Conservation (phyloP, 2,329 filamentous ascomycete genomes). For the Alternaria infectoria region DNA sequence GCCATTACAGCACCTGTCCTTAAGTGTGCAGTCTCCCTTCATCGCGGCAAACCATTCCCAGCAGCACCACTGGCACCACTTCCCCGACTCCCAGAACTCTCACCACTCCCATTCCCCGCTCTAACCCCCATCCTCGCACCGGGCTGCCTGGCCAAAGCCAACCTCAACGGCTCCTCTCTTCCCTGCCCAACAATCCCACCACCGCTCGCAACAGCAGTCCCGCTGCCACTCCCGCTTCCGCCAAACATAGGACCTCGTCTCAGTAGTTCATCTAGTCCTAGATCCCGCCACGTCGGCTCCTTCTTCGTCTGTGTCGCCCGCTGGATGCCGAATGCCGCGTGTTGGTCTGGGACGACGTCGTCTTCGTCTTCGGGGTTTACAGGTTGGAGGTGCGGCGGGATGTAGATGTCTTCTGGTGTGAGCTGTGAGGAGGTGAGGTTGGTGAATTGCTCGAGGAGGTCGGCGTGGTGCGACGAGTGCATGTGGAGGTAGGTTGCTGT, state of each 20-base stretch:
- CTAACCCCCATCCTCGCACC: conserved; percentile 28
- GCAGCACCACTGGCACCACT: conserved; percentile 16
- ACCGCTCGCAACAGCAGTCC: conserved; percentile 11
- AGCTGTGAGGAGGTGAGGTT: conserved; percentile 41
- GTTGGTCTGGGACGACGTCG: conserved; percentile 86
- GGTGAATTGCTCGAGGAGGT: conserved; percentile 72
- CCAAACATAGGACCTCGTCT: conserved; percentile 60
- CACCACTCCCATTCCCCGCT: conserved; percentile 8
- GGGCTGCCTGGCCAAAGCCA: conserved; percentile 42
- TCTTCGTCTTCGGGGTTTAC: conserved; percentile 89
- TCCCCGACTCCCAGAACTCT: conserved; percentile 17
- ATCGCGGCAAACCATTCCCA: conserved; percentile 45
- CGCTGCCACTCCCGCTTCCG: conserved; percentile 15
- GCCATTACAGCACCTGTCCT: accelerated
- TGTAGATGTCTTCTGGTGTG: conserved; percentile 74
- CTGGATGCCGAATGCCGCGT: conserved; percentile 85
- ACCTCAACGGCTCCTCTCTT: conserved; percentile 34
- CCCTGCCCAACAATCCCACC: conserved; percentile 9
- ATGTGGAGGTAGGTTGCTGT: conserved; percentile 78
- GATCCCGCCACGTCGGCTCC: conserved; percentile 79
- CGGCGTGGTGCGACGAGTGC: conserved; percentile 72
- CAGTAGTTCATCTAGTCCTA: conserved; percentile 76
- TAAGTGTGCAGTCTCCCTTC: conserved; percentile 6
- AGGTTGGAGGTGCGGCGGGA: conserved; percentile 79
- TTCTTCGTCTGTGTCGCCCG: conserved; percentile 74